A percentile compares a stretch with the other conserved stretches of the same genome.
phyloP scores from a whole-genome alignment of 768 basidiomycete species.

The Leccinum aurantiacum region DNA sequence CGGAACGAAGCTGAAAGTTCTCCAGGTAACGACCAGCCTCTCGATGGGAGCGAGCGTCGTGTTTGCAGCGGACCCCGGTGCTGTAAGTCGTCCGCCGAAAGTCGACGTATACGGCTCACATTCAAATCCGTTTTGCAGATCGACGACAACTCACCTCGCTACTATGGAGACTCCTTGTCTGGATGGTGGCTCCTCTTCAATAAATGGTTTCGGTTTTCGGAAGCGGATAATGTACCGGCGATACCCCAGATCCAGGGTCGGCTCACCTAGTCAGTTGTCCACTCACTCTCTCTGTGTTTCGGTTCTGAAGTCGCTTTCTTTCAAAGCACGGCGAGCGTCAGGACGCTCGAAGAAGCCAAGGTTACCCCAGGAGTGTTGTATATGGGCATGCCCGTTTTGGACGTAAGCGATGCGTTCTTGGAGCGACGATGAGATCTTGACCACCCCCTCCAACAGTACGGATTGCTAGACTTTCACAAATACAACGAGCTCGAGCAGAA shows the following conservation, averaged over 20 bases:
- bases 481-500: conserved; percentile 86
- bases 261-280: conserved; percentile 79
- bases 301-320: background rate
- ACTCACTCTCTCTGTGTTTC: background rate
- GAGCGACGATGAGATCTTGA: background rate
- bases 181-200: conserved; percentile 96
- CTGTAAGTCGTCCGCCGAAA: conserved; percentile 48
- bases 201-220: conserved; percentile 89
- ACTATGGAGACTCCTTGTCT: conserved; percentile 92
- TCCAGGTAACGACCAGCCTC: conserved; percentile 85
- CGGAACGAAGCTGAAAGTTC: conserved; percentile 3
- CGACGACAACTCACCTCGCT: conserved; percentile 93
- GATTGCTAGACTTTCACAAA: conserved; percentile 86
- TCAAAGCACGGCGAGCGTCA: conserved; percentile 88
- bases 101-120: background rate
- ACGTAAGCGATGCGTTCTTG: conserved; percentile 46
- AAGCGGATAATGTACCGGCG: conserved; percentile 71
- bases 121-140: conserved; percentile 37
- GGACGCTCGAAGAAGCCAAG: conserved; percentile 95
- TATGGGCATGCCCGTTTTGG: conserved; percentile 92
- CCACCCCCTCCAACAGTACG: conserved; percentile 55
- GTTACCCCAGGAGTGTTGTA: conserved; percentile 85
- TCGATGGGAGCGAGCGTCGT: conserved; percentile 87
- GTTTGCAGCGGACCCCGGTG: conserved; percentile 92
- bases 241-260: conserved; percentile 94